Evolutionary conservation across 129 eudicot genomes (phyloP).

Genomic region (Pittosporum tobira): DNA sequence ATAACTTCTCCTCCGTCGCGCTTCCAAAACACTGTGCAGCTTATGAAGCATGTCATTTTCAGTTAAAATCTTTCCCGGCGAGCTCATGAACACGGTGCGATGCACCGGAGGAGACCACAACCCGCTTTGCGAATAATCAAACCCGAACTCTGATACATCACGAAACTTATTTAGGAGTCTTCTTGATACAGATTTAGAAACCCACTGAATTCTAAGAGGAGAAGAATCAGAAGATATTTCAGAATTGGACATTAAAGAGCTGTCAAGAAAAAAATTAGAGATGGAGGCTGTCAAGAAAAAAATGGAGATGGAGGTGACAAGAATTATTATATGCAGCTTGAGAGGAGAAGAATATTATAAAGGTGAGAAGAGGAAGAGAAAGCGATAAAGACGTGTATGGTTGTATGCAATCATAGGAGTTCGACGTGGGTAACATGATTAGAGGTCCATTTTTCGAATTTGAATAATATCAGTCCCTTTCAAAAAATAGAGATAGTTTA

Average conservation of each 20-base stretch:
- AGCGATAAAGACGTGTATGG: conserved; percentile 69
- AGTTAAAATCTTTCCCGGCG: conserved; percentile 48
- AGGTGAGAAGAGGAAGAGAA: not conserved
- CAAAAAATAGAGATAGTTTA: no score
- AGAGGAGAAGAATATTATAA: not conserved
- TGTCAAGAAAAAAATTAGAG: no score
- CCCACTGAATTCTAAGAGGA: conserved; percentile 46
- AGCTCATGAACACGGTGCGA: conserved; percentile 51
- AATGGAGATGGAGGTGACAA: no score
- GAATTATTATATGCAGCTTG: no score
- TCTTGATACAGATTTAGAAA: conserved; percentile 53
- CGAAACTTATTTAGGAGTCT: conserved; percentile 53
- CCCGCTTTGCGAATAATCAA: conserved; percentile 65
- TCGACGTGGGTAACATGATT: conserved; percentile 42
- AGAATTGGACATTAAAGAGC: no score
- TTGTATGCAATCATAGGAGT: conserved; percentile 47
- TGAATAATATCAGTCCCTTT: not conserved
- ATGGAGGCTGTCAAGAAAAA: no score
- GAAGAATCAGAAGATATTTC: conserved; percentile 20
- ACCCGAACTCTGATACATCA: conserved; percentile 66
- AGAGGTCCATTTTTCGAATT: conserved; percentile 1
- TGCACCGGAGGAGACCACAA: conserved; percentile 81
- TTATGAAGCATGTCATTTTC: conserved; percentile 42
- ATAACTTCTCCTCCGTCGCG: conserved; percentile 34
- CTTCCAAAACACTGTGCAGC: conserved; percentile 30